Conservation (phyloP, 345 rosid species). For the Hypericum perforatum region DNA sequence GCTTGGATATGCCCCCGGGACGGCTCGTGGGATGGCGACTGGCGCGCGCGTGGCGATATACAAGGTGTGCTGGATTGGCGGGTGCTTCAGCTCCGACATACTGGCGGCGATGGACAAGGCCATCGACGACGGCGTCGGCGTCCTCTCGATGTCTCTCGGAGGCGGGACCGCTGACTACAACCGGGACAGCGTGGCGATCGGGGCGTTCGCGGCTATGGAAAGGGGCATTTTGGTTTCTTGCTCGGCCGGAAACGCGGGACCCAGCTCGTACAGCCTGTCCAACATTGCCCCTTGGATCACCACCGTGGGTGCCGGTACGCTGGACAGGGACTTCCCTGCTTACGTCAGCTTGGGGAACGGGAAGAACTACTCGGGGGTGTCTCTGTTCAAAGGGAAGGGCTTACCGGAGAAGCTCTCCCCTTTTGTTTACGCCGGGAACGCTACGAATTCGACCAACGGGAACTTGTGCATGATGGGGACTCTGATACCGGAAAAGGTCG, state of each 20-base stretch:
- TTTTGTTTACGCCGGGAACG: conserved; percentile 21
- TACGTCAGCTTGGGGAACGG: conserved; percentile 10
- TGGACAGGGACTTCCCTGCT: conserved; percentile 9
- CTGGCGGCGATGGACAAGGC: conserved; percentile 1
- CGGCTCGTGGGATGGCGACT: background rate
- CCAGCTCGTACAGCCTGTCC: background rate
- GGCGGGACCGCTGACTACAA: background rate
- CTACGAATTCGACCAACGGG: conserved; percentile 16
- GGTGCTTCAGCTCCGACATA: conserved; percentile 2
- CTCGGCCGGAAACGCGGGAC: conserved; percentile 2
- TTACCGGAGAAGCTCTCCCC: conserved; percentile 15
- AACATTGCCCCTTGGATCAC: conserved; percentile 3
- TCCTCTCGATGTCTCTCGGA: conserved; percentile 4
- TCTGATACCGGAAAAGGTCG: conserved; percentile 20
- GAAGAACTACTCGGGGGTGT: conserved; percentile 20
- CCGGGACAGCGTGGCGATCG: conserved; percentile 3
- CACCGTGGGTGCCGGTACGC: conserved; percentile 18
- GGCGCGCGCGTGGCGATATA: background rate
- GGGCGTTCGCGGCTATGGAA: conserved; percentile 3
- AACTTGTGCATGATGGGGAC: conserved; percentile 20
- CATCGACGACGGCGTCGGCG: background rate
- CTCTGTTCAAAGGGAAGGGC: conserved; percentile 10
- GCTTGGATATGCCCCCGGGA: background rate
- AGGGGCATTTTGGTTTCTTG: conserved; percentile 3
- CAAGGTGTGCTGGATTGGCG: background rate